phyloP scores from a whole-genome alignment of 306 rosid genomes.

The Pachyrhizus erosus region DNA sequence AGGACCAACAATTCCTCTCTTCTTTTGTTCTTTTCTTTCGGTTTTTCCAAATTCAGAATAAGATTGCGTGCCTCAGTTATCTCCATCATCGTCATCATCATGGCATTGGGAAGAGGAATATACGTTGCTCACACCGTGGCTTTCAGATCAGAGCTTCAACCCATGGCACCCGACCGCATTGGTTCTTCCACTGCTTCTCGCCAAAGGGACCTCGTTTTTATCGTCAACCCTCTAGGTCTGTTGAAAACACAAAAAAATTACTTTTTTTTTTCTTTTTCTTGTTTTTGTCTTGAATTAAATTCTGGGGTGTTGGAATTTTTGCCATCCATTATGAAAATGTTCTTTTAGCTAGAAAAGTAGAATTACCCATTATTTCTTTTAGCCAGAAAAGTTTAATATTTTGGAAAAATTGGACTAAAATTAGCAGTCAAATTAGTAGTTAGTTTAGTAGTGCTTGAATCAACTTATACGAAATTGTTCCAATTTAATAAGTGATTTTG shows the following conservation, averaged over 20 bases:
- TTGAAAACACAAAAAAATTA: background rate
- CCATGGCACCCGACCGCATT: slow-evolving; percentile 60
- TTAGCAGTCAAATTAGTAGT: background rate
- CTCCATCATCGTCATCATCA: slow-evolving; percentile 48
- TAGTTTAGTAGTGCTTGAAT: background rate
- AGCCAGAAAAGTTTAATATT: slow-evolving; percentile 15
- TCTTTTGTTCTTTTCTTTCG: background rate
- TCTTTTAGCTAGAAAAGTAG: background rate
- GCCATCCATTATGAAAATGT: background rate
- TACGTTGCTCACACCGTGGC: slow-evolving; percentile 57
- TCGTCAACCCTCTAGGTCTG: slow-evolving; percentile 87
- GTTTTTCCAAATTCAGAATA: background rate
- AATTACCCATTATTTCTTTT: slow-evolving; percentile 5
- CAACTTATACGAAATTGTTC: background rate
- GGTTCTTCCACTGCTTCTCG: slow-evolving; percentile 63
- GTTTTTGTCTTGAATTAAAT: slow-evolving; percentile 27
- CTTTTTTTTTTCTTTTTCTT: background rate
- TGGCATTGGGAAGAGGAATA: slow-evolving; percentile 55
- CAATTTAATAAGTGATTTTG: background rate
- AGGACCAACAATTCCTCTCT: background rate
- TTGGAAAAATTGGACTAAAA: background rate
- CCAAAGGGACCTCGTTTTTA: slow-evolving; percentile 79
- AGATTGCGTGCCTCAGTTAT: slow-evolving; percentile 22
- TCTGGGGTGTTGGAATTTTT: slow-evolving; percentile 35
- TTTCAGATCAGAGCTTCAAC: slow-evolving; percentile 68